phyloP scores from a whole-genome alignment of 2,329 filamentous ascomycete genomes.

The Ascochyta fabae region DNA sequence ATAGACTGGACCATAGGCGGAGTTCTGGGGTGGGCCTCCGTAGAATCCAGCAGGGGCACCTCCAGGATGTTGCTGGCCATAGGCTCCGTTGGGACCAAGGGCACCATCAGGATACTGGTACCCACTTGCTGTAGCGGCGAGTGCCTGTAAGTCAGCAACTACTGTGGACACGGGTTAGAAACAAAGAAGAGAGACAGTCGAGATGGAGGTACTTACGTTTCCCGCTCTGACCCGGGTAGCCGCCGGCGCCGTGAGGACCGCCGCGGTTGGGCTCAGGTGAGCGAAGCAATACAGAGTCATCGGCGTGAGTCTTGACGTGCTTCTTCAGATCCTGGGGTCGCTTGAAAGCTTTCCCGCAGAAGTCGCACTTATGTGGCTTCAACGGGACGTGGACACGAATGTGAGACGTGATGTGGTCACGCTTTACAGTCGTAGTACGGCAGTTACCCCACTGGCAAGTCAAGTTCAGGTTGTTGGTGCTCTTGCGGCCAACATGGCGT shows the following conservation, averaged over 20 bases:
- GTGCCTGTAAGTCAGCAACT: slow-evolving; percentile 56
- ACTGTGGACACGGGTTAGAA: slow-evolving; percentile 48
- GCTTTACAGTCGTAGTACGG: slow-evolving; percentile 95
- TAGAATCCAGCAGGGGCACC: slow-evolving; percentile 57
- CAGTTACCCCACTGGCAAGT: slow-evolving; percentile 98
- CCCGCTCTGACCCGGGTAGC: slow-evolving; percentile 45
- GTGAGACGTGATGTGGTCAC: slow-evolving; percentile 98
- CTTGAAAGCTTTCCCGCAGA: slow-evolving; percentile 99
- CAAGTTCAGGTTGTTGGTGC: slow-evolving; percentile 97
- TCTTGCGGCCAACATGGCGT: slow-evolving; percentile 97
- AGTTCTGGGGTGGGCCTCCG: slow-evolving; percentile 60
- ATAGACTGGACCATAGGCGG: slow-evolving; percentile 74
- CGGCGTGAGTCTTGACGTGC: slow-evolving; percentile 98
- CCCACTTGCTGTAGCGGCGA: slow-evolving; percentile 57
- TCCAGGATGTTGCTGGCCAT: slow-evolving; percentile 61
- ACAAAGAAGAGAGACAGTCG: slow-evolving; percentile 25
- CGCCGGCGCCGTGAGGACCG: slow-evolving; percentile 44
- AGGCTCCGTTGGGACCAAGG: slow-evolving; percentile 44
- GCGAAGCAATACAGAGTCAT: slow-evolving; percentile 80
- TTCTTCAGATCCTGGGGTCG: slow-evolving; percentile 98
- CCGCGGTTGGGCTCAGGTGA: slow-evolving; percentile 66
- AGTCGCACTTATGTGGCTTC: slow-evolving; percentile 98
- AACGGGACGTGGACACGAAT: slow-evolving; percentile 98
- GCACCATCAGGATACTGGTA: slow-evolving; percentile 56
- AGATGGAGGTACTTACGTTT: slow-evolving; percentile 46